Evolutionary conservation across 345 rosid species (phyloP).

Genomic region (Pelargonium nanum): DNA sequence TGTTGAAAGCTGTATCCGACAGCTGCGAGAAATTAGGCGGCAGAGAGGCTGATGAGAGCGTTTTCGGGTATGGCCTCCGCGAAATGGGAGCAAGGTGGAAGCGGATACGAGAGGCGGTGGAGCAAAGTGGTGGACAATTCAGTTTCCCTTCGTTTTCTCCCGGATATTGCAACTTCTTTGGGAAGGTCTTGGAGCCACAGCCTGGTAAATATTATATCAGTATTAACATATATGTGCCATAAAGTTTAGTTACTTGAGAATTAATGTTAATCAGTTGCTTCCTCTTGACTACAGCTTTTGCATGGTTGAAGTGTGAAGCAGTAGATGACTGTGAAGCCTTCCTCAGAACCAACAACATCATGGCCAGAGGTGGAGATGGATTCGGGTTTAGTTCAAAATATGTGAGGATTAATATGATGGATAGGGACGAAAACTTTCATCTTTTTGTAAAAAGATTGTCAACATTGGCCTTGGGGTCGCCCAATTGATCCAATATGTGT

Average conservation of each 20-base stretch:
- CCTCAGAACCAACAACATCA: conserved; percentile 43
- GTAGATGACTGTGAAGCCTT: conserved; percentile 59
- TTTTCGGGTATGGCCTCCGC: conserved; percentile 45
- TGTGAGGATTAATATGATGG: conserved; percentile 69
- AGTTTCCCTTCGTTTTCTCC: conserved; percentile 52
- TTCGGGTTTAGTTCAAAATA: conserved; percentile 53
- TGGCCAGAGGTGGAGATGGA: conserved; percentile 57
- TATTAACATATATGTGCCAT: not conserved
- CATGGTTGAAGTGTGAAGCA: conserved; percentile 75
- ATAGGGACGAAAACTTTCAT: conserved; percentile 37
- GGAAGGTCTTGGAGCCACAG: conserved; percentile 36
- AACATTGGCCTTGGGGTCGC: too few relatives aligned
- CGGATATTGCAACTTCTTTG: conserved; percentile 43
- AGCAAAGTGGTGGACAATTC: conserved; percentile 38
- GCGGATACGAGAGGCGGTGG: conserved; percentile 44
- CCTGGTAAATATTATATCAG: conserved; percentile 46
- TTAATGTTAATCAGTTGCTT: too few relatives aligned
- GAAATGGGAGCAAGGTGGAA: conserved; percentile 61
- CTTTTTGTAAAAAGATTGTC: conserved; percentile 41
- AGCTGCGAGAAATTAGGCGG: conserved; percentile 21
- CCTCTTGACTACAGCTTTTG: conserved; percentile 46
- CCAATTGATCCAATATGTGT: too few relatives aligned
- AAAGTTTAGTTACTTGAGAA: not conserved
- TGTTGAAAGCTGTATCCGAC: conserved; percentile 46
- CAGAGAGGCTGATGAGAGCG: conserved; percentile 16